Evolutionary conservation across 805 yeast species (phyloP).

Genomic region (Ogataea pini): DNA sequence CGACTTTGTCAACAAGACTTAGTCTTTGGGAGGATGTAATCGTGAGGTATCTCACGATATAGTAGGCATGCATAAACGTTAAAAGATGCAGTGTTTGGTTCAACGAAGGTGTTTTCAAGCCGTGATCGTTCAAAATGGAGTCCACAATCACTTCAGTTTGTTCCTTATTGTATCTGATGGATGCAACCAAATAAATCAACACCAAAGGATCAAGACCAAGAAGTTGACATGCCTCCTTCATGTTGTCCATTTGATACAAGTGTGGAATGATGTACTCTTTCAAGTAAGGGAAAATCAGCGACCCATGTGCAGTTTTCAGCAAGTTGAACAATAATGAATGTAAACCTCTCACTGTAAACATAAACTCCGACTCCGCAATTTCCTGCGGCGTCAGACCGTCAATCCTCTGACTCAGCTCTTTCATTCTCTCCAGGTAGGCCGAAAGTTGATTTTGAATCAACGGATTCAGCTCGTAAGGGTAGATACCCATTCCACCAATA

Average conservation of each 20-base stretch:
- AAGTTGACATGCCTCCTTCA: constrained; percentile 80
- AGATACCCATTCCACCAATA: constrained; percentile 37
- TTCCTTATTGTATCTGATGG: constrained; percentile 45
- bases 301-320: constrained; percentile 53
- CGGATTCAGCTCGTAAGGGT: constrained; percentile 33
- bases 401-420: constrained; percentile 35
- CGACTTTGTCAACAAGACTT: constrained; percentile 52
- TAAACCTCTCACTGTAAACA: constrained; percentile 64
- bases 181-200: constrained; percentile 47
- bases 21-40: constrained; percentile 49
- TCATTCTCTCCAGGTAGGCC: constrained; percentile 45
- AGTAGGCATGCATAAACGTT: constrained; percentile 70
- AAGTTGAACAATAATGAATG: constrained; percentile 58
- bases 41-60: constrained; percentile 63
- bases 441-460: constrained; percentile 41
- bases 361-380: constrained; percentile 58
- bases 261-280: constrained; percentile 63
- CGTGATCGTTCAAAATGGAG: constrained; percentile 44
- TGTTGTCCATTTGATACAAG: constrained; percentile 57
- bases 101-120: constrained; percentile 42
- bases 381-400: constrained; percentile 51
- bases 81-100: constrained; percentile 68
- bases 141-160: constrained; percentile 44
- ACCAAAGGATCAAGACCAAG: constrained; percentile 58
- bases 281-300: constrained; percentile 53